These are phyloP conservation scores for Populus hybrid DNA, from an alignment of 441 rosid species.

Conservation along the genomic window DNA sequence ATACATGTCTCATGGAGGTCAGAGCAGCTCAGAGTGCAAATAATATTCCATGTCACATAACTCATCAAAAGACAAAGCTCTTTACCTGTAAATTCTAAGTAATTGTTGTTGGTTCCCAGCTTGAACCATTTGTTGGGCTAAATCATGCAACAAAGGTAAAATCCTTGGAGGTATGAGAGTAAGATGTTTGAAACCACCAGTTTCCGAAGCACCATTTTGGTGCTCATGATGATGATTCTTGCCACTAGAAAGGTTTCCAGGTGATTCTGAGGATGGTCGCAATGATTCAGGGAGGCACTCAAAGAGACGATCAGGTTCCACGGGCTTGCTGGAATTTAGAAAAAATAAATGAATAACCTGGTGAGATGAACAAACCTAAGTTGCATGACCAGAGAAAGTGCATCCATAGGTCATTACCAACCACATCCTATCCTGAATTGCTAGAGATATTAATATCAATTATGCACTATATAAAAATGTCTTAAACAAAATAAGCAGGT, in stretches of 20 bases:
- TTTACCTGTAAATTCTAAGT: conserved; percentile 67
- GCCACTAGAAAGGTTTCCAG: conserved; percentile 29
- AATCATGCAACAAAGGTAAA: conserved; percentile 85
- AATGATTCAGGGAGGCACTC: conserved; percentile 90
- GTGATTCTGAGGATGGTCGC: conserved; percentile 74
- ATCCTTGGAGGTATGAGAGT: conserved; percentile 82
- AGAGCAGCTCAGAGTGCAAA: not conserved
- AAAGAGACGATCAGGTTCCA: conserved; percentile 93
- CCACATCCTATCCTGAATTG: not conserved
- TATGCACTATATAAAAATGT: not conserved
- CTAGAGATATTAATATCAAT: not conserved
- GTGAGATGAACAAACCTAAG: conserved; percentile 4
- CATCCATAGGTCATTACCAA: not conserved
- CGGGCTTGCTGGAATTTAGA: conserved; percentile 64
- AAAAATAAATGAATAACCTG: conserved; percentile 8
- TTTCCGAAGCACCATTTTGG: conserved; percentile 49
- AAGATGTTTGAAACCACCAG: conserved; percentile 66
- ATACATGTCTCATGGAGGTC: not conserved
- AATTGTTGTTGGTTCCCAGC: conserved; percentile 84
- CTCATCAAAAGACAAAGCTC: conserved; percentile 1
- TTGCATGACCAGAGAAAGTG: conserved; percentile 3
- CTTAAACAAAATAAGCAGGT: not conserved
- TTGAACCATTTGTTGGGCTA: conserved; percentile 89
- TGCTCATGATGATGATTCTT: conserved; percentile 52
- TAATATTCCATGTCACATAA: not conserved